Evolutionary conservation across 371 early-diverging fungal species (phyloP).

Genomic region (Mucor irregularis): DNA sequence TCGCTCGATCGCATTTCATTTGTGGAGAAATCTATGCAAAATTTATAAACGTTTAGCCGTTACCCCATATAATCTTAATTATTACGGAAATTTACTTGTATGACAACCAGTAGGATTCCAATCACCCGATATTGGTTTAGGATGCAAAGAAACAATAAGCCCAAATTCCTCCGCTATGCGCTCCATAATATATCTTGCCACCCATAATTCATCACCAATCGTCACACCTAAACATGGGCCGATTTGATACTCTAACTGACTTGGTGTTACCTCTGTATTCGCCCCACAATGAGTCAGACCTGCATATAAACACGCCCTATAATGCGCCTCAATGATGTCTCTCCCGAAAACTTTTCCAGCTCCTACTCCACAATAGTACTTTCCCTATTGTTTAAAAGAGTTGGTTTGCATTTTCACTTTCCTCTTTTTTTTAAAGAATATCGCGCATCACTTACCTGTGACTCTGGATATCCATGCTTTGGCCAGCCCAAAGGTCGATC

Average conservation of each 20-base stretch:
- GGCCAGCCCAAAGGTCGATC: slow-evolving; percentile 49
- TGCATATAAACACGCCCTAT: slow-evolving; percentile 59
- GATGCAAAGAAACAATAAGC: slow-evolving; percentile 44
- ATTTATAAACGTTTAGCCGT: background rate
- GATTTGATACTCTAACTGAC: slow-evolving; percentile 55
- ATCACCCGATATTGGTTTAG: slow-evolving; percentile 52
- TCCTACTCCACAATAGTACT: slow-evolving; percentile 65
- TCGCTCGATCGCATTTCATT: slow-evolving; percentile 44
- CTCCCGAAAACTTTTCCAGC: slow-evolving; percentile 55
- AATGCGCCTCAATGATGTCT: slow-evolving; percentile 63
- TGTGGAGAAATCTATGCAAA: slow-evolving; percentile 45
- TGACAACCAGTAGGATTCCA: slow-evolving; percentile 56
- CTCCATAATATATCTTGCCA: slow-evolving; percentile 48
- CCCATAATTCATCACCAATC: slow-evolving; percentile 53
- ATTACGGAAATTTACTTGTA: slow-evolving; percentile 20
- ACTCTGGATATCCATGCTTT: slow-evolving; percentile 47
- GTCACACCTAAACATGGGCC: slow-evolving; percentile 52
- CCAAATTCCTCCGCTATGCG: slow-evolving; percentile 57
- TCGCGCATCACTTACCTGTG: slow-evolving; percentile 36
- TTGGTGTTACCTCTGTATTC: slow-evolving; percentile 55
- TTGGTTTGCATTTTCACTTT: background rate
- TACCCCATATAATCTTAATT: background rate
- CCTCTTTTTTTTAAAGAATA: background rate
- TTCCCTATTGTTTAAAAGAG: slow-evolving; percentile 20
- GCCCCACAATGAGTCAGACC: slow-evolving; percentile 48